Evolutionary conservation across 768 basidiomycete species (phyloP).

Genomic region (Lyophyllum atratum): DNA sequence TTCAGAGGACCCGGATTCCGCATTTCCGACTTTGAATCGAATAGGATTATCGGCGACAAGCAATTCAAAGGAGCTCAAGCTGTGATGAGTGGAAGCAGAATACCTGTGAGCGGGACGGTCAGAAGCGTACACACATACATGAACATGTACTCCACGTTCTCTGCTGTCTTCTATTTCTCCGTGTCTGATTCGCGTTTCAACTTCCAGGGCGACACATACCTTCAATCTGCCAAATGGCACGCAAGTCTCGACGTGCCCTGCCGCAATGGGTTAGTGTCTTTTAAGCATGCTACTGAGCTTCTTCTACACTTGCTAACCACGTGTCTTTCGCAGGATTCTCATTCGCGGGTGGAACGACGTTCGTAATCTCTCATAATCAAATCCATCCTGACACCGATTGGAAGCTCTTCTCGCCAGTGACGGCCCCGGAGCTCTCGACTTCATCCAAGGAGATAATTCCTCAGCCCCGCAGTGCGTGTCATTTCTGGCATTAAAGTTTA

Average conservation of each 20-base stretch:
- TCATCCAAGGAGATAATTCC: constrained; percentile 72
- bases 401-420: constrained; percentile 44
- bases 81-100: constrained; percentile 56
- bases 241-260: constrained; percentile 69
- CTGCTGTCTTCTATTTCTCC: neutral
- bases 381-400: constrained; percentile 3
- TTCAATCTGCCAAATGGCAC: constrained; percentile 71
- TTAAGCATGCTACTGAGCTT: neutral
- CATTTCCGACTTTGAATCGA: constrained; percentile 75
- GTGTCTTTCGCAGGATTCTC: constrained; percentile 51
- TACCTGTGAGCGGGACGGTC: constrained; percentile 57
- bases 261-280: constrained; percentile 63
- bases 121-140: constrained; percentile 72
- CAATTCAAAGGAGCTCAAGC: constrained; percentile 71
- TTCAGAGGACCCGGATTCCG: constrained; percentile 74
- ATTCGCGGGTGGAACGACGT: constrained; percentile 85
- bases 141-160: constrained; percentile 53
- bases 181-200: constrained; percentile 1
- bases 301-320: neutral
- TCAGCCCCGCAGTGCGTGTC: constrained; percentile 52
- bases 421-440: constrained; percentile 80
- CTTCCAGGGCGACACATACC: constrained; percentile 57
- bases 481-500: neutral
- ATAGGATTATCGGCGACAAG: constrained; percentile 65
- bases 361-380: constrained; percentile 21